Base-by-base conservation (phyloP, 1,139 yeast species). In the Taphrina communis region DNA sequence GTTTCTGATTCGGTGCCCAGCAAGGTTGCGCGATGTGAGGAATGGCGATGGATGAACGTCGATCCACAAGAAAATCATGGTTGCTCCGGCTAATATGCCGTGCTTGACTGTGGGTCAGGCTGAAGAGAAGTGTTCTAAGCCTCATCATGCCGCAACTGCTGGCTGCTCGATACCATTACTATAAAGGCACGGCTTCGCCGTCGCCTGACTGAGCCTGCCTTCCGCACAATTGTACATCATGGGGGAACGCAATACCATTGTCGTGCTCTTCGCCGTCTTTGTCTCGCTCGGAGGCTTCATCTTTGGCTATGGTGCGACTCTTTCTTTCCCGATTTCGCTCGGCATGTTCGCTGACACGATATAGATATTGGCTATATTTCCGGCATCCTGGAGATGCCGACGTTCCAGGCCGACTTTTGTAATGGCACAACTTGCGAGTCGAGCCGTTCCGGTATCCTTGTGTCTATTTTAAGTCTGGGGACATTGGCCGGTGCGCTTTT, bases 351-450 rank as follows among this genome's bases (percentile, higher is more conserved):
- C 17, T 14, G 6, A 14, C 38, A 25, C 19, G 19, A 0, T 14
- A 19, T n/a, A 53, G 88, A 85, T 74, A 84, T 87, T 6, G 88
- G 87, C 74, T 83, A 85, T 70, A 85, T 85, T 72, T 80, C 84
- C 35, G 87, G 87, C 77, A 81, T 85, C 72, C 74, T 84, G 80
- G 86, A 83, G 71, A 84, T 84, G 87, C 77, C 79, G 17, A 82
- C 80, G 6, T 57, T 57, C 51, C 36, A 41, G 48, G n/a, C 39
- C 31, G 51, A 41, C 36, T 57, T 57, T 71, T 85, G 84, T 71
- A 77, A 79, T 69, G 76, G 77, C 36, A 73, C 73, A 41, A 83
- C 84, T 75, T 82, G 83, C 36, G 56, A 58, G 19, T 42, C 69
- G 17, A 41, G 58, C 17, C 66, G 65, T 3, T 53, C 60, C 31